Base-by-base conservation (phyloP, 805 yeast genomes). In the Clavispora santaluciae region DNA sequence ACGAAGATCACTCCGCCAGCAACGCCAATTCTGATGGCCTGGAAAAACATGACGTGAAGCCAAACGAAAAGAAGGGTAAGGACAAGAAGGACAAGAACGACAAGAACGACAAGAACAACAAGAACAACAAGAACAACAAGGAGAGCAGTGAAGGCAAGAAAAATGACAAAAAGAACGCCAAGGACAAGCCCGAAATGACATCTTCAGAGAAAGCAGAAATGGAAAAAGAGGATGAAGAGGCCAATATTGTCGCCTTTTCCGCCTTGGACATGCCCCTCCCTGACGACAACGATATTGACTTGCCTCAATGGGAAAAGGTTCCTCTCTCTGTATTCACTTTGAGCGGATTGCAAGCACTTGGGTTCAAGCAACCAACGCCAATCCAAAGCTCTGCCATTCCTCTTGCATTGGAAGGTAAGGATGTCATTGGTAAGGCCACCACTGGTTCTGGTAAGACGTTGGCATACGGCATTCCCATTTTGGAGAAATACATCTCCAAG, bases 391-490 rank as follows among this genome's bases (percentile, higher is more conserved):
- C 68, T 42, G 71, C 91, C 8, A 81, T 93, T 40, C 96, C 98
- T 2, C 54, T 72, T 21, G 87, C 91, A 2, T 43, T 87, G 11
- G 68, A 71, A 22, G 95, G 90, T 5, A 73, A 71, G 25, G 98
- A 93, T 63, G 77, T 93, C 4, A 81, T 93, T 49, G 99, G 99
- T 41, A 93, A 91, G 57, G 99, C 99, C 12, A 83, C 93, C 9
- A 93, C 99, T 1, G 99, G 99, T 60, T 86, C 96, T 1, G 99
- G 99, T 72, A 93, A 93, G 59, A 93, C 99, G 0, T 68, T 90
- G 43, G 99, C 99, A 0, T 93, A 87, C 60, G 96, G 96, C 35
- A 78, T 93, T 21, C 97, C 99, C 8, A 82, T 95, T 22, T 61
- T 93, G 45, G 96, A 91, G 56, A 76, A 72, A 44, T 75, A 77